Conservation (phyloP, 805 yeast genomes). For the Wickerhamomyces pijperi region DNA sequence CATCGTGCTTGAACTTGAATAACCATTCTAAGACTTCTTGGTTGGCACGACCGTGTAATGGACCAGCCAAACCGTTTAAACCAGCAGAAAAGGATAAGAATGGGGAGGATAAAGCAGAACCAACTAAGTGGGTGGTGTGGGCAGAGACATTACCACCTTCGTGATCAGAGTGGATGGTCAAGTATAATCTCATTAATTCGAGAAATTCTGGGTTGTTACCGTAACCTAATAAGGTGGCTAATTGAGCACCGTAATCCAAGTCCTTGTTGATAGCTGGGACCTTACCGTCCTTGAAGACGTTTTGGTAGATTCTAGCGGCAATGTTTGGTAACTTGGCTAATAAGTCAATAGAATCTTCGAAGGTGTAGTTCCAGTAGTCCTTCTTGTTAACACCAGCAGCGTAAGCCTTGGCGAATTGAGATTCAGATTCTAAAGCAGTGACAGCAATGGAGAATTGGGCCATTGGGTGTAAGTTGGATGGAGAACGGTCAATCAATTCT, state of each 20-base stretch:
- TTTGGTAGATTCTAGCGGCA: constrained; percentile 77
- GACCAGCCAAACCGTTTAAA: constrained; percentile 79
- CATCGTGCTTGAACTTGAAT: constrained; percentile 47
- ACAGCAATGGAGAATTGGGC: constrained; percentile 81
- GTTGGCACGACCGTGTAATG: constrained; percentile 80
- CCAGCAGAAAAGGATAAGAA: constrained; percentile 74
- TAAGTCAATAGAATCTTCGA: constrained; percentile 69
- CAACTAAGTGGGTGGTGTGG: constrained; percentile 78
- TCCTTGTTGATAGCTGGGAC: constrained; percentile 36
- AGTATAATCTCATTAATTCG: constrained; percentile 71
- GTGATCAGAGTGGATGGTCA: constrained; percentile 78
- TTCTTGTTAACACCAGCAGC: constrained; percentile 74
- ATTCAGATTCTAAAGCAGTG: constrained; percentile 72
- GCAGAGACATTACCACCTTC: constrained; percentile 89
- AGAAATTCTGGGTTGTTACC: constrained; percentile 57
- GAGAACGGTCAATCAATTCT: constrained; percentile 62
- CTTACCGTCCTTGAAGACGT: constrained; percentile 76
- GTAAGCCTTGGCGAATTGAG: constrained; percentile 76
- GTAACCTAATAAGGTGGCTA: constrained; percentile 46
- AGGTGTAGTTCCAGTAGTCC: constrained; percentile 78
- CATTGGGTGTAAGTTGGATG: constrained; percentile 77
- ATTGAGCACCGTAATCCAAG: constrained; percentile 57
- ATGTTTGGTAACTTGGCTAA: constrained; percentile 75
- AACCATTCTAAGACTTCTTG: constrained; percentile 83
- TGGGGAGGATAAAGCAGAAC: constrained; percentile 74